A percentile compares a stretch with the other conserved stretches of the same genome.
Evolutionary conservation across 371 early-diverging fungal genomes (phyloP).

Genomic region (Vairimorpha necatrix): DNA sequence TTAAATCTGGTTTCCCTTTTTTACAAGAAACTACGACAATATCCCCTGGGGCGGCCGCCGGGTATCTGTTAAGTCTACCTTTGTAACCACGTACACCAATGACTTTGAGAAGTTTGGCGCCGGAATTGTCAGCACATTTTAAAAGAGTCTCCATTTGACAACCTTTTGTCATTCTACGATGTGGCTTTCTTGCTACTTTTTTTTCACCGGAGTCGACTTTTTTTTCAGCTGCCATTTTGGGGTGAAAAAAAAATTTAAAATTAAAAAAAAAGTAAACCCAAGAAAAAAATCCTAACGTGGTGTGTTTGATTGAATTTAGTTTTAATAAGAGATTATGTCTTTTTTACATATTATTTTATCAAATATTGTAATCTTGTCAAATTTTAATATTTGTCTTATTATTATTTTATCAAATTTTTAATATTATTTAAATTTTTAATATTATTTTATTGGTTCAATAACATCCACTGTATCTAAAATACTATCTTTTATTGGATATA

Average conservation of each 20-base stretch:
- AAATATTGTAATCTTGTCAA: neutral
- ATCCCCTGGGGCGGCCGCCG: constrained; percentile 97
- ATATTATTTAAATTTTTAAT: too few relatives aligned
- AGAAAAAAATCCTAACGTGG: neutral
- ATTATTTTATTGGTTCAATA: constrained; percentile 8
- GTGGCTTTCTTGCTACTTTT: constrained; percentile 45
- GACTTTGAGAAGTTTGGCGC: constrained; percentile 97
- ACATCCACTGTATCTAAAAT: constrained; percentile 38
- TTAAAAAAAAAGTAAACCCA: neutral
- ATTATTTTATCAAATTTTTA: neutral
- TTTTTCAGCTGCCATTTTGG: constrained; percentile 39
- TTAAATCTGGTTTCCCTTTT: constrained; percentile 99
- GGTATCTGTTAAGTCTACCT: constrained; percentile 93
- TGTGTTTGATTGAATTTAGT: neutral
- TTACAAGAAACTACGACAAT: constrained; percentile 97
- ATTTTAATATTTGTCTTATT: neutral
- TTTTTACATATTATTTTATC: too few relatives aligned
- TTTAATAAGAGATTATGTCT: neutral
- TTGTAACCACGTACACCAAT: constrained; percentile 92
- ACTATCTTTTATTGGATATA: constrained; percentile 29
- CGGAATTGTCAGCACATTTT: constrained; percentile 99
- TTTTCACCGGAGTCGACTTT: constrained; percentile 32
- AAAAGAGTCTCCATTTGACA: constrained; percentile 96
- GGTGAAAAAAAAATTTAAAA: neutral
- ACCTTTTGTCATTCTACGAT: constrained; percentile 86